These are phyloP conservation scores for Mycena rosella DNA, from an alignment of 768 basidiomycete species.

Conservation along the genomic window DNA sequence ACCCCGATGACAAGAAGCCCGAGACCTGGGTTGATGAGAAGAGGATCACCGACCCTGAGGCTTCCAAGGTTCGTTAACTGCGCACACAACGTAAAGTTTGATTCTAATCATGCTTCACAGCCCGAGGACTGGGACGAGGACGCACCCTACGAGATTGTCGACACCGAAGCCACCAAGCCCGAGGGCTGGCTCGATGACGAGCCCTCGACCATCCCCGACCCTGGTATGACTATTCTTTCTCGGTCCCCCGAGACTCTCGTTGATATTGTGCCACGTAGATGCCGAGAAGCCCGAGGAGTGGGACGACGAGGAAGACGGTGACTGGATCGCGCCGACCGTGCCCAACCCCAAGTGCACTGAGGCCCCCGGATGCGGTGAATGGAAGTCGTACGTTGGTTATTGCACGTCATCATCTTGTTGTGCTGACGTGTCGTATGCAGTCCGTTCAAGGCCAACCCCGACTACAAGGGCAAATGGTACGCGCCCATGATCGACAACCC, in stretches of 20 bases:
- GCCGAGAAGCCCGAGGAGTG: conserved; percentile 98
- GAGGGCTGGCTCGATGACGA: conserved; percentile 97
- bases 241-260: neutral
- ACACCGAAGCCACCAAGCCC: conserved; percentile 90
- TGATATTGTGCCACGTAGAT: conserved; percentile 56
- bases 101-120: conserved; percentile 49
- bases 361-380: conserved; percentile 95
- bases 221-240: conserved; percentile 61
- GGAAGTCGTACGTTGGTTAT: conserved; percentile 73
- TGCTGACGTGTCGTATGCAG: conserved; percentile 49
- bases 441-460: conserved; percentile 91
- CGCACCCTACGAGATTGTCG: conserved; percentile 91
- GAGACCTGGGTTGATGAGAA: conserved; percentile 92
- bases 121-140: conserved; percentile 99
- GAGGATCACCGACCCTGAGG: conserved; percentile 87
- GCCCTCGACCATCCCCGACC: conserved; percentile 84
- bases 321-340: conserved; percentile 94
- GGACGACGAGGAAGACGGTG: conserved; percentile 99
- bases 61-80: conserved; percentile 75
- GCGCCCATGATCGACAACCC: conserved; percentile 97
- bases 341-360: conserved; percentile 92
- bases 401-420: conserved; percentile 5
- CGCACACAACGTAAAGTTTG: neutral
- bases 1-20: conserved; percentile 92
- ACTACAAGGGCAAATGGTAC: conserved; percentile 98